Evolutionary conservation across 257 asterid species (phyloP).

Genomic region (Scutellaria minor): DNA sequence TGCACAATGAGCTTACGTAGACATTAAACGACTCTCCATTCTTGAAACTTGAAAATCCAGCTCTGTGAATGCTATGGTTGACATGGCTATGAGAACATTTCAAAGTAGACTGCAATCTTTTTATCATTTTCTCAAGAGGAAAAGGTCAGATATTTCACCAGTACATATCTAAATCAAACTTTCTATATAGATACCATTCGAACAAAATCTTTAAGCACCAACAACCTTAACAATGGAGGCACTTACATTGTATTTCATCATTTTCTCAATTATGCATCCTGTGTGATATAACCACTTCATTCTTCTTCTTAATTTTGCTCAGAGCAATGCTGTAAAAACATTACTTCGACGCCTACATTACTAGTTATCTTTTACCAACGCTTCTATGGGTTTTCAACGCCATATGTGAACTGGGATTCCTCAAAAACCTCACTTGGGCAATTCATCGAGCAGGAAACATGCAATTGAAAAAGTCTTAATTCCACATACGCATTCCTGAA

Average conservation of each 20-base stretch:
- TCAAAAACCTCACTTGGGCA: slow-evolving; percentile 20
- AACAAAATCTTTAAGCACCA: background rate
- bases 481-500: background rate
- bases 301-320: slow-evolving; percentile 32
- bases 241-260: too few species aligned
- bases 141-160: slow-evolving; percentile 12
- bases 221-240: background rate
- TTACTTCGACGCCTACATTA: too few species aligned
- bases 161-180: slow-evolving; percentile 15
- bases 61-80: slow-evolving; percentile 35
- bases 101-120: slow-evolving; percentile 34
- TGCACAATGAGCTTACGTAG: slow-evolving; percentile 58
- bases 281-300: background rate
- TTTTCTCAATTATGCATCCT: too few species aligned
- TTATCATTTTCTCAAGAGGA: slow-evolving; percentile 47
- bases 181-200: background rate
- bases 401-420: background rate
- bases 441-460: slow-evolving; percentile 41
- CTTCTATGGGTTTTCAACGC: too few species aligned
- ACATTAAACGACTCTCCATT: slow-evolving; percentile 49
- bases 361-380: too few species aligned
- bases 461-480: slow-evolving; percentile 25
- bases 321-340: slow-evolving; percentile 23
- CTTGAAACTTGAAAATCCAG: slow-evolving; percentile 28
- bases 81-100: slow-evolving; percentile 26